Evolutionary conservation across 108 stramenopile species (phyloP), one percentile per base, ranked within the genome.

Genomic region (Skeletonema marinoi): DNA sequence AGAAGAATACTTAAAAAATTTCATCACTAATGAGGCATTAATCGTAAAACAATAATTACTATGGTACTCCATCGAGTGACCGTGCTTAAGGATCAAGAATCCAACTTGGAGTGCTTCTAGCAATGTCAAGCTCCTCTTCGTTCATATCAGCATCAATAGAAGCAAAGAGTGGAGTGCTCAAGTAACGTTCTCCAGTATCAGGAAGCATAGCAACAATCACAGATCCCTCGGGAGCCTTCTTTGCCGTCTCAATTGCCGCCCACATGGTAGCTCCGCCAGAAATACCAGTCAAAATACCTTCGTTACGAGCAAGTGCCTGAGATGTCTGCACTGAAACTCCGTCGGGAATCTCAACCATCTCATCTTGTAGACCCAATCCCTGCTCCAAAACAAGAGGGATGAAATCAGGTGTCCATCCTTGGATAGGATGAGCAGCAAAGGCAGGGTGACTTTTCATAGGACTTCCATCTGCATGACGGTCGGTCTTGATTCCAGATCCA

Each of bases 341-440:
- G 17, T 78, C 89, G 11, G 83, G 80, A 70, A 85, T 78, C 19
- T 73, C 71, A 12, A 92, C 41, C 10, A 85, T 59, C 19, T 90
- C 85, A 63, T 94, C 88, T 25, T 78, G 64, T 10, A 82, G 58
- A 12, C 76, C 69, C 32, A 72, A 38, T 32, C 82, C 92, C 33
- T 87, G 69, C 38, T 80, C 82, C 36, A 92, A 62, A 29, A 92
- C 77, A 32, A 77, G 74, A 14, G 94, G 92, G 78, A 95, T 95
- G 50, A 95, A 92, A 73, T 95, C 94, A 56, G 94, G 71, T 61
- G 89, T 86, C 94, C 91, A 88, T 66, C 94, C 90, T 78, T 88
- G 90, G 44, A 75, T 74, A 30, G 44, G 71, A 54, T 65, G 80
- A 9, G 74, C 66, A 32, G 65, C 54, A 63, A 87, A 90, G 1